Base-by-base conservation (phyloP, 2,329 filamentous ascomycete species). In the Cladophialophora immunda region DNA sequence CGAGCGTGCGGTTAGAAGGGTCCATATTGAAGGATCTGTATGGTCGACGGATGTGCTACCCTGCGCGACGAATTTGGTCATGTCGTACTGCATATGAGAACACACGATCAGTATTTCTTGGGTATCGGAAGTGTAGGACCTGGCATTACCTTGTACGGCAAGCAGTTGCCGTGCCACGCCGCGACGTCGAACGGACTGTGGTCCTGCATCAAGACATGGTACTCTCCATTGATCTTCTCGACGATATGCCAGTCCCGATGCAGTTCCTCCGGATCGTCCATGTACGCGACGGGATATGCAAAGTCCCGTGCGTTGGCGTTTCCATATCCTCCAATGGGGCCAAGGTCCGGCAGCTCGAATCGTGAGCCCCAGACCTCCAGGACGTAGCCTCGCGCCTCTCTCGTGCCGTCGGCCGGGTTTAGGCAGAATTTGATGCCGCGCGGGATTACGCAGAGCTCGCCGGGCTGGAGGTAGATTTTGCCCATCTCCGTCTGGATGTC, bases 141-240 rank as follows among this genome's bases (percentile, higher is more conserved):
- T 36, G 34, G 22, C 11, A 30, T 53, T 58, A 58, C 55, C 71
- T 80, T 80, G 70, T 78, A 79, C 4, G 77, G 77, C 1, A 75
- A 75, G 72, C 90, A 89, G 63, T 86, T 87, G 17, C 89, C 89
- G 71, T 90, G 89, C 89, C 89, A 91, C 2, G 87, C 89, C 0
- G 91, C 87, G 0, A 91, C 89, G 70, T 91, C 89, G 73, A 90
- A 92, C 0, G 89, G 89, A 2, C 84, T 88, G 74, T 91, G 89
- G 25, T 80, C 81, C 74, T 91, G 89, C 29, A 81, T 82, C 62
- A 84, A 86, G 22, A 78, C 81, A 73, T 89, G 90, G 50, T 90
- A 84, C 53, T 84, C 82, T 1, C 88, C 88, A 0, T 82, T 83
- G 54, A 90, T 84, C 74, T 91, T 91, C 71, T 85, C 85, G 0